These are phyloP conservation scores for Blastobotrys attinorum DNA, from an alignment of 805 yeast genomes.

Conservation along the genomic window DNA sequence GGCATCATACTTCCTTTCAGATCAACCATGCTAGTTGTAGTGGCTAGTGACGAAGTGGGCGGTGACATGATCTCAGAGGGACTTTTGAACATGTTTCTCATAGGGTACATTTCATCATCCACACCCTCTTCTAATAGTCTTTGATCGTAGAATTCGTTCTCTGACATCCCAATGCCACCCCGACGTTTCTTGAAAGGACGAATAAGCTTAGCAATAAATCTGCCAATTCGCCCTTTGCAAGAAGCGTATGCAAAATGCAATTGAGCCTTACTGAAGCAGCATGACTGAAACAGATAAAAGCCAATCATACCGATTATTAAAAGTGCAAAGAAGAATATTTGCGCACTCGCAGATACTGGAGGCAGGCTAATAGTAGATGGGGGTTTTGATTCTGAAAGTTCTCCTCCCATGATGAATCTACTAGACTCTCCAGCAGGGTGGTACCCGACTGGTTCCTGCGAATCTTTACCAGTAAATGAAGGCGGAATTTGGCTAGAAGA, in stretches of 20 bases:
- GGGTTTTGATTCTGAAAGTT: constrained; percentile 5
- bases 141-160: too few species aligned
- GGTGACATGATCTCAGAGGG: neutral
- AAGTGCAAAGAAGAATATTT: neutral
- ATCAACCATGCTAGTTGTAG: constrained; percentile 19
- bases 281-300: constrained; percentile 7
- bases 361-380: neutral
- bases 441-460: constrained; percentile 17
- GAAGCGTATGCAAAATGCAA: constrained; percentile 1
- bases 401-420: constrained; percentile 22
- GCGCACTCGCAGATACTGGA: neutral
- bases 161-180: too few species aligned
- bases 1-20: constrained; percentile 9
- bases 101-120: too few species aligned
- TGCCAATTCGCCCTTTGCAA: neutral
- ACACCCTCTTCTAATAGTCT: too few species aligned
- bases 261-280: neutral
- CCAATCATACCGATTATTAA: neutral
- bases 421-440: constrained; percentile 11
- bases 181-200: too few species aligned
- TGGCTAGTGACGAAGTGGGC: constrained; percentile 6
- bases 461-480: too few species aligned
- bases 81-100: constrained; percentile 6
- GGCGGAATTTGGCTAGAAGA: constrained; percentile 52
- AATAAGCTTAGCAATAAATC: neutral